Evolutionary conservation across 257 asterid species (phyloP), one percentile per base, ranked within the genome.

Genomic region (Mentha longifolia): DNA sequence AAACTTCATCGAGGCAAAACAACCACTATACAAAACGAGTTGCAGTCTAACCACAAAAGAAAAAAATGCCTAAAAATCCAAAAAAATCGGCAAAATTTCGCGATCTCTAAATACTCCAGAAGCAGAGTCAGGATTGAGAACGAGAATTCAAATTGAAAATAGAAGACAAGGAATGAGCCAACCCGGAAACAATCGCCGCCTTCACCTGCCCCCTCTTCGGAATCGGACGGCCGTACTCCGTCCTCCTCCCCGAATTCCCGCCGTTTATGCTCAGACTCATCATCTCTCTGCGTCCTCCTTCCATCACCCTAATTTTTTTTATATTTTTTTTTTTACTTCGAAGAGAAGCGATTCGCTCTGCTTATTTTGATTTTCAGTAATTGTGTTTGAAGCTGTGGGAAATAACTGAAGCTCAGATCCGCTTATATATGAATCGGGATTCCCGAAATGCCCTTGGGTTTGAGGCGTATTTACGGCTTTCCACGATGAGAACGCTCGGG

Each of bases 171-270:
- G 79, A 68, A 66, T 68, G 75, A 9, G 75, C 92, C 77, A 89
- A 67, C 1, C 85, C 90, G 46, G 75, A 52, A 2, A 87, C 92
- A 6, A 87, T 87, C 17, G 86, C 85, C 50, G 76, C 83, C 81
- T 85, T 89, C 83, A 87, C 94, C 78, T 85, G 89, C 42, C 96
- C 92, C 63, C 94, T 79, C 67, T 25, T 85, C 22, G 96, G 94
- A 7, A 87, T 85, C 72, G 75, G 91, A 19, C 92, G 79, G 14
- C 85, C 70, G 66, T 82, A 77, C 52, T 62, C 82, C 61, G n/a
- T 61, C 73, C 91, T 85, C 76, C 82, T 67, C 41, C 30, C 13
- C 42, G 76, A 71, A 17, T 66, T 67, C 19, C 79, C 79, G 2
- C 84, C 77, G 75, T 78, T 76, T 67, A 25, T 11, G 39, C 6